These are phyloP conservation scores for Eutrema heterophyllum DNA, from an alignment of 345 rosid genomes.

Conservation along the genomic window DNA sequence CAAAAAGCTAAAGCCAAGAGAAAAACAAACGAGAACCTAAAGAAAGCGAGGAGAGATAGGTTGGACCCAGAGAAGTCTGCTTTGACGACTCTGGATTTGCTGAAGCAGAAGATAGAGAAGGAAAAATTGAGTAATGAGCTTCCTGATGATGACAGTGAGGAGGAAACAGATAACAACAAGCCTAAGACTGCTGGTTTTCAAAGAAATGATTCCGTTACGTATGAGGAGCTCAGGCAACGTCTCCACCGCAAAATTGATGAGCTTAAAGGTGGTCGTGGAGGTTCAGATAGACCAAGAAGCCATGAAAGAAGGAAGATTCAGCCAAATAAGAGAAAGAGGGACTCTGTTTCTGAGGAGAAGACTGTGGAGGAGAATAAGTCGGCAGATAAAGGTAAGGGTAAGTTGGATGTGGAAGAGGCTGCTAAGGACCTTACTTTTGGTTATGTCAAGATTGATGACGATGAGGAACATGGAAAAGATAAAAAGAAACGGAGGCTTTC, in stretches of 20 bases:
- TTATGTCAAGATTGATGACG: slow-evolving; percentile 66
- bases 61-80: slow-evolving; percentile 65
- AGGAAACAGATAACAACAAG: slow-evolving; percentile 38
- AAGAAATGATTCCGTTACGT: slow-evolving; percentile 44
- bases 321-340: slow-evolving; percentile 66
- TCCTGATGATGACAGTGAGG: slow-evolving; percentile 31
- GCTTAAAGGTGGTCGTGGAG: slow-evolving; percentile 55
- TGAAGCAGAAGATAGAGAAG: slow-evolving; percentile 63
- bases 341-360: slow-evolving; percentile 35
- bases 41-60: slow-evolving; percentile 77
- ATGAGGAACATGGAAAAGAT: slow-evolving; percentile 46
- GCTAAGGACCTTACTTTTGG: slow-evolving; percentile 67
- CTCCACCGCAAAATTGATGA: slow-evolving; percentile 64
- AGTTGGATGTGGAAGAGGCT: slow-evolving; percentile 57
- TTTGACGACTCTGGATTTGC: slow-evolving; percentile 55
- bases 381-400: slow-evolving; percentile 43
- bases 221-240: slow-evolving; percentile 74
- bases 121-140: slow-evolving; percentile 31
- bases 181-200: slow-evolving; percentile 19
- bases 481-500: slow-evolving; percentile 58
- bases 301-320: slow-evolving; percentile 24
- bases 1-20: slow-evolving; percentile 65
- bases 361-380: slow-evolving; percentile 23
- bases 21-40: slow-evolving; percentile 56
- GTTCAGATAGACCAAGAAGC: slow-evolving; percentile 23